Percentiles rank a stretch among this genome's conserved stretches.
Conservation (phyloP, 768 basidiomycete genomes). For the Lentinus tigrinus region DNA sequence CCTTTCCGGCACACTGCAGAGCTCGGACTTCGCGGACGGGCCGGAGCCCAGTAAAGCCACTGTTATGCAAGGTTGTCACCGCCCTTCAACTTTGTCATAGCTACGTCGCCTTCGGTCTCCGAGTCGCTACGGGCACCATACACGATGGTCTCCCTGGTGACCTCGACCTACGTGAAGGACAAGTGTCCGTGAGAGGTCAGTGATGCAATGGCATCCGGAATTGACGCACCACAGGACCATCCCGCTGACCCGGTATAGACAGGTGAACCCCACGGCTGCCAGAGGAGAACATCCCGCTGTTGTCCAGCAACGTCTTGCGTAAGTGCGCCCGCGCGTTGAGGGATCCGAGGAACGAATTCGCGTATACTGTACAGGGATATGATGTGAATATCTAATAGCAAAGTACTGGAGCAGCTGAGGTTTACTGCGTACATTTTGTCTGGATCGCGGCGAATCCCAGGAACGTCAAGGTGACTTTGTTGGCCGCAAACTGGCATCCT, state of each 20-base stretch:
- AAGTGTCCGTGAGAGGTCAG: neutral
- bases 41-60: too few species aligned
- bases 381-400: neutral
- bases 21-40: too few species aligned
- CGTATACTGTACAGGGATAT: neutral
- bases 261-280: neutral
- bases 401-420: too few species aligned
- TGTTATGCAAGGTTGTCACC: too few species aligned
- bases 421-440: neutral
- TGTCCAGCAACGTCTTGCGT: neutral
- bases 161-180: neutral
- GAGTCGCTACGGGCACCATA: neutral
- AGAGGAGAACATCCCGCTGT: neutral
- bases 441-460: neutral
- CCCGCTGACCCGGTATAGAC: neutral
- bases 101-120: neutral
- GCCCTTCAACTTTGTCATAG: neutral
- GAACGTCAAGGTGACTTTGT: neutral
- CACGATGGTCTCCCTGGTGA: neutral
- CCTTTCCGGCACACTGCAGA: too few species aligned
- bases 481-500: neutral
- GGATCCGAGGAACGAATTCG: constrained; percentile 1
- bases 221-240: neutral
- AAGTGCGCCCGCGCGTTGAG: constrained; percentile 1
- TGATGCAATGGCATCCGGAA: neutral